phyloP scores from a whole-genome alignment of 306 rosid genomes.

The Sindora glabra region DNA sequence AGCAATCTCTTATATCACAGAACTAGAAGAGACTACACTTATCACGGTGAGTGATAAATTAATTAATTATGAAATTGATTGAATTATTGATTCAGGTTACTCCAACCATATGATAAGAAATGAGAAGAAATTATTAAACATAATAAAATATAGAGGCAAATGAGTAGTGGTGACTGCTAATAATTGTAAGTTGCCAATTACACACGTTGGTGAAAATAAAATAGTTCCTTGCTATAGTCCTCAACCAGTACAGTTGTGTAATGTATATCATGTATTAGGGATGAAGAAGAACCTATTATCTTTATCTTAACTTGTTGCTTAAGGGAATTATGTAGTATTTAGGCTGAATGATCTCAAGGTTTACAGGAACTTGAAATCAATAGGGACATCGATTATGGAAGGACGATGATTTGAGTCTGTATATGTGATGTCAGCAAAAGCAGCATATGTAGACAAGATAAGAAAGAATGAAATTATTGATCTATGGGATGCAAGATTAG shows the following conservation, averaged over 20 bases:
- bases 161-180: background rate
- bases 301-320: background rate
- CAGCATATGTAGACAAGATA: background rate
- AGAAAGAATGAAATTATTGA: background rate
- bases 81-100: background rate
- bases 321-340: background rate
- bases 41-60: too few relatives aligned
- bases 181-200: background rate
- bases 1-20: background rate
- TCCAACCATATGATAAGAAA: slow-evolving; percentile 3
- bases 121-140: background rate
- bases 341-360: background rate
- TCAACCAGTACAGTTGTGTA: background rate
- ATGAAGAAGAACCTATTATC: background rate
- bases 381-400: background rate
- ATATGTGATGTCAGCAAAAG: background rate
- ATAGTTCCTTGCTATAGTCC: background rate
- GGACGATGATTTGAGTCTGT: background rate
- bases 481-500: background rate
- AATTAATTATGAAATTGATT: background rate
- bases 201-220: background rate
- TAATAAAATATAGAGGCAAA: background rate
- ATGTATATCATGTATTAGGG: background rate
- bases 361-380: background rate
- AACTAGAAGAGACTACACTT: too few relatives aligned